Base-by-base conservation (phyloP, 208 protist species). In the Trypanosoma caninum region DNA sequence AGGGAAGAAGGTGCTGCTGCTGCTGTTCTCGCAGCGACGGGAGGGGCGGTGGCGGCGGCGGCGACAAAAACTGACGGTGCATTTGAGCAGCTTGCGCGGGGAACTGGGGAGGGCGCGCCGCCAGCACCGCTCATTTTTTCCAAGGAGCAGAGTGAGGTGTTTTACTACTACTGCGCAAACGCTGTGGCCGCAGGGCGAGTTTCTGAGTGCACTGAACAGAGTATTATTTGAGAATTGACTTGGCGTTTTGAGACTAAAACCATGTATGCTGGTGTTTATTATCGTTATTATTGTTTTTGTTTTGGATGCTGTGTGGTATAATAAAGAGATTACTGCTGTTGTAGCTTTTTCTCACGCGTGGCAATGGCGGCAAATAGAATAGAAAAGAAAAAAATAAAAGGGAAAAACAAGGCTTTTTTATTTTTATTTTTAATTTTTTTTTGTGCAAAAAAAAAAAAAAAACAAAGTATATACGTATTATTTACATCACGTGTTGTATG, bases 121-220 rank as follows among this genome's bases (percentile, higher is more conserved):
- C 51, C 57, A 6, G 50, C 27, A 38, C 47, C 47, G 13, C 28
- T 34, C 20, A 60, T 58, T 38, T 52, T 22, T 25, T 13, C 22
- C 14, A 3, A 38, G 33, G 79, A 87, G 65, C 44, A 67, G 23
- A 55, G 48, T 3, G 75, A 77, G 18, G 71, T 73, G 30, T 85
- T 84, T 60, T 74, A 85, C 37, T 84, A 85, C 59, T 89, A 89
- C 69, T 93, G 86, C 47, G 86, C 86, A 14, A 93, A 93, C 37
- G 65, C 82, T 42, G 33, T 59, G 27, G 48, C 58, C 41, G 11
- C 58, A 5, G 65, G 65, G 16, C 9, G 33, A 6, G 23, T 65
- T 50, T 50, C 48, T 35, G 25, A 60, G n/a, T 55, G 40, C 13
- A 22, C 8, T 34, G 55, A 58, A 18, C 10, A 16, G 3, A 35